These are phyloP conservation scores for Rhizoclosmatium globosum DNA, from an alignment of 192 early-diverging fungal genomes.

Conservation along the genomic window DNA sequence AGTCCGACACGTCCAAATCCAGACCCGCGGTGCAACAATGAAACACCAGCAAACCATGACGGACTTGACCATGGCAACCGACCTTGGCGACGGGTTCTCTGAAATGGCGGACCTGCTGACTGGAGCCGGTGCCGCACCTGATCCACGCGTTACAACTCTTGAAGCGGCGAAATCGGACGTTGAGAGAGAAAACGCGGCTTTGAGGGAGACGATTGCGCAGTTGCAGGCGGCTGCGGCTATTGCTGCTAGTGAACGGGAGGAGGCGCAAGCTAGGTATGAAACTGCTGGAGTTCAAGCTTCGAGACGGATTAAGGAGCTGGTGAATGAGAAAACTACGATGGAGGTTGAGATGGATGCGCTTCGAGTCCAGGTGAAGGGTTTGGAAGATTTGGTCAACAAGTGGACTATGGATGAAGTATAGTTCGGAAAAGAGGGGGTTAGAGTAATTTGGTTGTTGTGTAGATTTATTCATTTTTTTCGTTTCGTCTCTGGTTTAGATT, in stretches of 20 bases:
- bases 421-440: neutral
- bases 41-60: constrained; percentile 36
- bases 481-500: neutral
- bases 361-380: constrained; percentile 40
- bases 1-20: constrained; percentile 59
- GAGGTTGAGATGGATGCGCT: constrained; percentile 48
- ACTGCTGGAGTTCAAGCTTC: constrained; percentile 49
- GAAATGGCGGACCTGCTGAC: constrained; percentile 3
- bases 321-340: constrained; percentile 51
- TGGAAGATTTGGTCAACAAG: constrained; percentile 22
- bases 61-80: constrained; percentile 1
- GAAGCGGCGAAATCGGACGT: constrained; percentile 37
- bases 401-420: constrained; percentile 20
- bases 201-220: constrained; percentile 14
- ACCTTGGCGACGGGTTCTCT: neutral
- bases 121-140: neutral
- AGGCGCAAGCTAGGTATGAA: constrained; percentile 49
- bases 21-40: constrained; percentile 46
- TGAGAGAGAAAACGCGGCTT: neutral
- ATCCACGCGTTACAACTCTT: constrained; percentile 8
- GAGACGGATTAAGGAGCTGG: constrained; percentile 59
- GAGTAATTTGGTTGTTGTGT: neutral
- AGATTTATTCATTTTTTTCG: neutral
- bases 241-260: constrained; percentile 27
- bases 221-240: constrained; percentile 36